phyloP scores from a whole-genome alignment of 192 early-diverging fungal species.

The Coemansia asiatica region DNA sequence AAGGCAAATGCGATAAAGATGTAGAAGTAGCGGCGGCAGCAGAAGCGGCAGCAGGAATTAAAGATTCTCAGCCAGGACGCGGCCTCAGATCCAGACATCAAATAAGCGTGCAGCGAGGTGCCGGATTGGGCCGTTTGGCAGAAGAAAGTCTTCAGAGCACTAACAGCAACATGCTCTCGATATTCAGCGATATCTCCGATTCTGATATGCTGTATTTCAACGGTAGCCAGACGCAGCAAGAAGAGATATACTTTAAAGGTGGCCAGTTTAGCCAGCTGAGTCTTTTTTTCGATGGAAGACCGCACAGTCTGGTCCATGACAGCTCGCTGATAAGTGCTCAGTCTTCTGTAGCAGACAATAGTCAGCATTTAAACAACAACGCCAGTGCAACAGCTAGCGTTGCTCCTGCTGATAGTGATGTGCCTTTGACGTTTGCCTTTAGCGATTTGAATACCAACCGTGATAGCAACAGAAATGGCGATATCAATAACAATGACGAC shows the following conservation, averaged over 20 bases:
- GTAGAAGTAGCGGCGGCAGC: not conserved
- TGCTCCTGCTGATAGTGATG: not conserved
- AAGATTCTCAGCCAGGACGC: not conserved
- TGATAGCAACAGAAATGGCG: not conserved
- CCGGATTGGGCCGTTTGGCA: not conserved
- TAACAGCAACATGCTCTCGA: constrained; percentile 20
- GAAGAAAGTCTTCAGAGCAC: not conserved
- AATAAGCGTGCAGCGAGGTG: not conserved
- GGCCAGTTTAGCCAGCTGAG: constrained; percentile 13
- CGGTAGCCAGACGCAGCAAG: constrained; percentile 8
- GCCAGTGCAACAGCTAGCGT: not conserved
- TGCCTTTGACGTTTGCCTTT: not conserved
- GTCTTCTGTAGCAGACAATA: not conserved
- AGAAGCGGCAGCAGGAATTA: not conserved
- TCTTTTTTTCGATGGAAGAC: constrained; percentile 31
- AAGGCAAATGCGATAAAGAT: not conserved
- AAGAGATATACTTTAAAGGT: not conserved
- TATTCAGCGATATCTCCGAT: constrained; percentile 33
- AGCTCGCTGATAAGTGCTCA: not conserved
- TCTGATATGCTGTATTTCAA: constrained; percentile 17
- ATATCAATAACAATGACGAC: constrained; percentile 7
- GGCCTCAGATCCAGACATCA: constrained; percentile 2
- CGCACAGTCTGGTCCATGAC: not conserved
- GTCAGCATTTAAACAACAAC: not conserved
- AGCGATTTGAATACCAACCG: not conserved